Percentiles rank a stretch among this genome's conserved stretches.
phyloP scores from a whole-genome alignment of 805 yeast species.

The Candida ponderosae region DNA sequence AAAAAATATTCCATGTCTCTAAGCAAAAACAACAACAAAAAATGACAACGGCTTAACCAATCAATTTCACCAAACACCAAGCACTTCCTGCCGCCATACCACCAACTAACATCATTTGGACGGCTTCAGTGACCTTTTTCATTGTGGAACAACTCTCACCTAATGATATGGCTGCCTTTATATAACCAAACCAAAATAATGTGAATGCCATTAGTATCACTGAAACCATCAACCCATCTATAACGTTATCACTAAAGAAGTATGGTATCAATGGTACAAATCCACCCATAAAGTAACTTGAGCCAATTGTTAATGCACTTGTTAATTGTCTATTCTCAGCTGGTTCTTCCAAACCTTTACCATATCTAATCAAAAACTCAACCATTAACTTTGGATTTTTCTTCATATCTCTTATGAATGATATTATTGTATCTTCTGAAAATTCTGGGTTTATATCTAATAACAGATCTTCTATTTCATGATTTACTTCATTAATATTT shows the following conservation, averaged over 20 bases:
- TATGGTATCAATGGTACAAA: slow-evolving; percentile 87
- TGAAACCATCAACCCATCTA: slow-evolving; percentile 67
- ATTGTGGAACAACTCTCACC: slow-evolving; percentile 62
- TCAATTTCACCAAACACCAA: slow-evolving; percentile 78
- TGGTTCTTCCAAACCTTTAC: slow-evolving; percentile 92
- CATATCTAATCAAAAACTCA: slow-evolving; percentile 80
- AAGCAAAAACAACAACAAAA: too few relatives aligned
- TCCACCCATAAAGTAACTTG: slow-evolving; percentile 86
- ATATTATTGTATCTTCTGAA: slow-evolving; percentile 62
- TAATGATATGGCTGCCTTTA: slow-evolving; percentile 78
- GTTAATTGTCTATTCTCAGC: slow-evolving; percentile 85
- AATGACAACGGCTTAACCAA: slow-evolving; percentile 34
- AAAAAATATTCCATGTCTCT: too few relatives aligned
- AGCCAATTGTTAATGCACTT: slow-evolving; percentile 85
- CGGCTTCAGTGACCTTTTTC: slow-evolving; percentile 67
- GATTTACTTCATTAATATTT: slow-evolving; percentile 57
- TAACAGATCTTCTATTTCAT: slow-evolving; percentile 75
- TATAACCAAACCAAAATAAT: slow-evolving; percentile 77
- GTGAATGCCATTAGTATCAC: slow-evolving; percentile 80
- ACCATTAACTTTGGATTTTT: slow-evolving; percentile 70
- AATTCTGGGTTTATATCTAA: slow-evolving; percentile 52
- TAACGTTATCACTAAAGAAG: slow-evolving; percentile 72
- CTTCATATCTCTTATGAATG: slow-evolving; percentile 73
- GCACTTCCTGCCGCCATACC: slow-evolving; percentile 98
- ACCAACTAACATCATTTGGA: slow-evolving; percentile 91